Evolutionary conservation across 306 rosid species (phyloP).

Genomic region (Carpinus viminea): DNA sequence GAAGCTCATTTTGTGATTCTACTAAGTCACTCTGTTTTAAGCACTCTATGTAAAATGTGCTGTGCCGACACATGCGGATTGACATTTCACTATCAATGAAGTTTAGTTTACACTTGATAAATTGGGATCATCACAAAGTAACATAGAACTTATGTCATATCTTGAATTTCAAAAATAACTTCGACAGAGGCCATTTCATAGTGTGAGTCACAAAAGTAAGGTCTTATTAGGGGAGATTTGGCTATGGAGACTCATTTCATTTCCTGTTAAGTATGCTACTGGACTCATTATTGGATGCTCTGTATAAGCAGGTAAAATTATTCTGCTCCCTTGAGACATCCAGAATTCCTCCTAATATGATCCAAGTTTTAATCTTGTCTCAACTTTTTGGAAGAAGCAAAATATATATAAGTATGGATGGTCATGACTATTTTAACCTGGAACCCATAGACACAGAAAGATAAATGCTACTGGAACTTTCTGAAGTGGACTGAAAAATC

Average conservation of each 20-base stretch:
- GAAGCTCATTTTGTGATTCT: too few relatives aligned
- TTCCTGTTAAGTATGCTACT: background rate
- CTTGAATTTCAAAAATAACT: too few relatives aligned
- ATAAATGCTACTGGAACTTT: conserved; percentile 2
- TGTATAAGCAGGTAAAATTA: background rate
- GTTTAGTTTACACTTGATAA: too few relatives aligned
- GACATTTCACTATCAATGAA: too few relatives aligned
- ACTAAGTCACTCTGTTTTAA: too few relatives aligned
- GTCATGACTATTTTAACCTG: background rate
- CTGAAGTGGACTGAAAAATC: background rate
- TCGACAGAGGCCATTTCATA: too few relatives aligned
- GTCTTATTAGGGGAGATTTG: background rate
- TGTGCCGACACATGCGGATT: too few relatives aligned
- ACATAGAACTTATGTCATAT: too few relatives aligned
- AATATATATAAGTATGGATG: too few relatives aligned
- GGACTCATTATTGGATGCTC: background rate
- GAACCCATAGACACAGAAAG: background rate
- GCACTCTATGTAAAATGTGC: too few relatives aligned
- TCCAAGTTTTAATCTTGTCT: background rate
- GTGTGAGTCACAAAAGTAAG: too few relatives aligned
- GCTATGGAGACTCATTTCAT: background rate
- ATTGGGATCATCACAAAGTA: too few relatives aligned
- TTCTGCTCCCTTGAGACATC: background rate
- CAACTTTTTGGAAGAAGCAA: background rate
- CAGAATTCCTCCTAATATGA: background rate